Conservation (phyloP, 1,284 basidiomycete species). For the Porphyrellus sp. region DNA sequence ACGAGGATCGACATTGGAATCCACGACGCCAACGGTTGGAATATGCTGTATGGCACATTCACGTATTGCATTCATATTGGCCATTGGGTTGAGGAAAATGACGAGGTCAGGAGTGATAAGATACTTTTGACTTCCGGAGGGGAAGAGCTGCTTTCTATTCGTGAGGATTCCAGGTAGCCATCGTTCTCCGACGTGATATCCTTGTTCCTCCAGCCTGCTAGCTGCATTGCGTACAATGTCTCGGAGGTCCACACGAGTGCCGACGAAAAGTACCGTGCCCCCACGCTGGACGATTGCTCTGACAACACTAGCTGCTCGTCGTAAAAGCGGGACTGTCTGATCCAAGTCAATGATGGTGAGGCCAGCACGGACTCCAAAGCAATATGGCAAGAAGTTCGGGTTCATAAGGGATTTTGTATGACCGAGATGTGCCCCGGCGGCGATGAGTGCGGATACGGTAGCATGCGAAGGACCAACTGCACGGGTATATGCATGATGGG, state of each 20-base stretch:
- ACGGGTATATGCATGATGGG: constrained; percentile 69
- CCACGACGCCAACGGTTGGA: constrained; percentile 87
- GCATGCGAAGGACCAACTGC: constrained; percentile 61
- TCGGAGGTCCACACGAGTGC: constrained; percentile 78
- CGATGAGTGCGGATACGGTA: constrained; percentile 87
- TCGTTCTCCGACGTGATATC: constrained; percentile 81
- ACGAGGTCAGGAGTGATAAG: constrained; percentile 83
- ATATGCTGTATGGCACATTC: constrained; percentile 84
- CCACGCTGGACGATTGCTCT: constrained; percentile 79
- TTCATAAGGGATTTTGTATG: constrained; percentile 83
- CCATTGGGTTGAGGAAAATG: constrained; percentile 84
- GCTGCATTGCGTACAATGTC: constrained; percentile 79
- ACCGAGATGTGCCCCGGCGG: constrained; percentile 92
- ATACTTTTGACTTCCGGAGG: constrained; percentile 54
- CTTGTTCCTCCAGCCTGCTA: constrained; percentile 71
- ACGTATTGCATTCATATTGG: constrained; percentile 79
- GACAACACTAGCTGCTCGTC: constrained; percentile 86
- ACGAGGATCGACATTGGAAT: constrained; percentile 94
- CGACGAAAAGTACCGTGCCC: constrained; percentile 89
- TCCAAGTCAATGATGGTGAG: constrained; percentile 96
- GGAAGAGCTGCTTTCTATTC: constrained; percentile 81
- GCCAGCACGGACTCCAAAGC: constrained; percentile 89
- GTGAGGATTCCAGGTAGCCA: constrained; percentile 96
- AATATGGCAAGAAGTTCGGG: constrained; percentile 88
- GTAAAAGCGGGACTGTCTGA: constrained; percentile 87